Conservation (phyloP, 208 protist genomes). For the Dictyostelium gargantuum region DNA sequence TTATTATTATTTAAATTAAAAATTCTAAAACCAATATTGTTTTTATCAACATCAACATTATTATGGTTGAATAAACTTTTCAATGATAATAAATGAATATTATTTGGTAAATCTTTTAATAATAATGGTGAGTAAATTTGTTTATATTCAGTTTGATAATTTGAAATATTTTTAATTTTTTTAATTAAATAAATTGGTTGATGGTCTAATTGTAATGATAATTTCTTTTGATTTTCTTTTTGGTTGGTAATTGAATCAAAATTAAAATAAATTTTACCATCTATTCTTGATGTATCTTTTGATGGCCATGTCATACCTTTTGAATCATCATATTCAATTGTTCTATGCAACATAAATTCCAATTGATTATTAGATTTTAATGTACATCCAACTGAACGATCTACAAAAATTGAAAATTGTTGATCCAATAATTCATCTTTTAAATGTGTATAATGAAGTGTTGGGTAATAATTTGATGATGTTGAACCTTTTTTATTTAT, state of each 20-base stretch:
- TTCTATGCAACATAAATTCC: constrained; percentile 69
- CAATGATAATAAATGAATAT: neutral
- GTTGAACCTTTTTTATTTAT: too few relatives aligned
- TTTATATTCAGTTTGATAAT: too few relatives aligned
- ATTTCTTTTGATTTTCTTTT: too few relatives aligned
- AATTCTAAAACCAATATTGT: too few relatives aligned
- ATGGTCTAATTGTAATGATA: neutral
- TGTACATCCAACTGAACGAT: constrained; percentile 11
- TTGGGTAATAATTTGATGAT: neutral
- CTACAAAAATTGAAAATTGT: constrained; percentile 16
- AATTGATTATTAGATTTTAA: neutral
- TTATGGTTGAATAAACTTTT: neutral
- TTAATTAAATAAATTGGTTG: neutral
- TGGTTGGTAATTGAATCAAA: neutral
- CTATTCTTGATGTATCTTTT: neutral
- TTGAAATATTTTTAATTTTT: too few relatives aligned
- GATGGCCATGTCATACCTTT: constrained; percentile 38
- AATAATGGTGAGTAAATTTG: too few relatives aligned
- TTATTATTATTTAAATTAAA: too few relatives aligned
- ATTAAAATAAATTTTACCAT: constrained; percentile 38
- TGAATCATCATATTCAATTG: constrained; percentile 55
- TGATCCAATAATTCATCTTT: neutral
- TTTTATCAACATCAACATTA: too few relatives aligned
- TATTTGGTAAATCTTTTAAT: neutral
- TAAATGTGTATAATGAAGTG: neutral